Conservation (phyloP, 208 protist species). For the Wallacemonas rigidus region DNA sequence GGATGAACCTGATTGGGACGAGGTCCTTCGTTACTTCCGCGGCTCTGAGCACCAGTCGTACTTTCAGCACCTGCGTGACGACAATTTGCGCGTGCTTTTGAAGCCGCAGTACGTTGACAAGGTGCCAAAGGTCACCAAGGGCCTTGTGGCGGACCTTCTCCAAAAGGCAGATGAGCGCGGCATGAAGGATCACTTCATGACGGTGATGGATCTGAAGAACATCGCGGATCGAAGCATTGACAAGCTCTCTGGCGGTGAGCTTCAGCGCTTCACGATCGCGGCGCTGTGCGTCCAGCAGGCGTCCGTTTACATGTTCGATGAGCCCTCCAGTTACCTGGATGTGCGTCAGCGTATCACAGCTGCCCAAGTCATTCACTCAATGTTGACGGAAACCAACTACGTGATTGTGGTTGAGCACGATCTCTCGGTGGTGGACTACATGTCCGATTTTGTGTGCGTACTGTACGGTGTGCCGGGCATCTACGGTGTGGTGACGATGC, state of each 20-base stretch:
- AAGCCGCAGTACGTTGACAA: constrained; percentile 99
- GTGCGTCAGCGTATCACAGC: constrained; percentile 99
- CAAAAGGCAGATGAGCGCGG: constrained; percentile 89
- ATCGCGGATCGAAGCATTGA: constrained; percentile 95
- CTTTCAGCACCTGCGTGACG: constrained; percentile 98
- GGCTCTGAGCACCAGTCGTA: constrained; percentile 99
- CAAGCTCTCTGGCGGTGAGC: constrained; percentile 99
- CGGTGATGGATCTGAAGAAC: constrained; percentile 92
- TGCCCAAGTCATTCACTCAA: constrained; percentile 95
- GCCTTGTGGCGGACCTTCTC: constrained; percentile 93
- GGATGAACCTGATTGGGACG: constrained; percentile 97
- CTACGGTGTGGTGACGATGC: constrained; percentile 99
- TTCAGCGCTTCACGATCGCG: constrained; percentile 99
- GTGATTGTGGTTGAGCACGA: constrained; percentile 99
- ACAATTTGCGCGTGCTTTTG: constrained; percentile 97
- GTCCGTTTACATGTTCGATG: constrained; percentile 99
- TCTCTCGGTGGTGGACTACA: constrained; percentile 99
- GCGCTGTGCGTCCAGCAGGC: constrained; percentile 90
- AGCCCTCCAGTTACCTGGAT: constrained; percentile 99
- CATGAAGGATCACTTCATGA: constrained; percentile 83
- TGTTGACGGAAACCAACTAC: constrained; percentile 95
- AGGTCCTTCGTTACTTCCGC: constrained; percentile 99
- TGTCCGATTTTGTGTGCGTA: constrained; percentile 99
- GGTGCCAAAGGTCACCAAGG: constrained; percentile 97
- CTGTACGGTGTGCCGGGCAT: constrained; percentile 99